Base-by-base conservation (phyloP, 1,284 basidiomycete genomes). In the Ceratobasidium sp. region DNA sequence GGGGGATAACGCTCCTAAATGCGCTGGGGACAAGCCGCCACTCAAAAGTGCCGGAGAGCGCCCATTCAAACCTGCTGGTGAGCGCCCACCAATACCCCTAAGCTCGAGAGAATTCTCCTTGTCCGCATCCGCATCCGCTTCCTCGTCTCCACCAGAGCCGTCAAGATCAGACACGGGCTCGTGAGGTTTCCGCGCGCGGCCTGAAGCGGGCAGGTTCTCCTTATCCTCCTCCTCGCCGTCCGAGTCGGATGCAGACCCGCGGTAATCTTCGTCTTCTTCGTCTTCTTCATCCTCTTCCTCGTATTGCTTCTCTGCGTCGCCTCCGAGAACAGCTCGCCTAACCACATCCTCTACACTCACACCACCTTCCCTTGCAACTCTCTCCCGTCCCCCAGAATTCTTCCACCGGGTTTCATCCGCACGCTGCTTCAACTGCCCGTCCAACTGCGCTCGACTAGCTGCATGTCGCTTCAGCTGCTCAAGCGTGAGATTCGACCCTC, bases 211-310 rank as follows among this genome's bases (percentile, higher is more conserved):
- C 35, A 73, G 21, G 46, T 74, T 70, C 66, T 74, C 73, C 52
- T 70, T 71, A 43, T 72, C 73, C 49, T 66, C 64, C 3, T 57
- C 73, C 28, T 61, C 73, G 18, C 52, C 73, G 13, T 57, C 72
- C 54, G 55, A 52, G 41, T 74, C 73, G 18, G 70, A 70, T 11
- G 66, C 66, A 32, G 66, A 70, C 23, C 66, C 66, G 13, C 66
- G 52, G 21, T 70, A 66, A 23, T 72, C 69, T 47, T 64, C 74
- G 18, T 75, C 74, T n/a, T 73, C 64, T 18, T 73, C 72, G 11
- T 75, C 70, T 14, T 59, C 74, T 13, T 64, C 61, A n/a, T 67
- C 73, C 30, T 67, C 70, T 1, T 43, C 47, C 23, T 73, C 47
- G 38, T 32, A 28, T 18, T 50, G 55, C n/a, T 35, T 30, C 14